Conservation (phyloP, 139 green algal genomes). For the Tetradesmus lagerheimii region DNA sequence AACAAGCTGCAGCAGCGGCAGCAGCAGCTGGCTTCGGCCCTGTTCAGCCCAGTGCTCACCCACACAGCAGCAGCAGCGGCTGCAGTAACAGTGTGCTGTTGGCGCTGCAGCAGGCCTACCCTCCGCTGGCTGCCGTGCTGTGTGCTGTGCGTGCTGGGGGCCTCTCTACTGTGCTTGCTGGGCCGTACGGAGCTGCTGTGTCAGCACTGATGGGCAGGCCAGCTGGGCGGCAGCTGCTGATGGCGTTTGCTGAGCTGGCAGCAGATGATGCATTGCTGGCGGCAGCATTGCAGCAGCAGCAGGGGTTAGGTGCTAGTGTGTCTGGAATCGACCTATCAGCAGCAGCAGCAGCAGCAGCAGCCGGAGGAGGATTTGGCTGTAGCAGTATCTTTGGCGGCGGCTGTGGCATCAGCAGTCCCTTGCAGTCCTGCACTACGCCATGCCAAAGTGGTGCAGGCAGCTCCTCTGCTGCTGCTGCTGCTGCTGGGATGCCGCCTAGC, state of each 20-base stretch:
- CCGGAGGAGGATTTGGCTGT: not conserved
- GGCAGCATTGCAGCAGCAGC: conserved; percentile 30
- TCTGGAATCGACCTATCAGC: not conserved
- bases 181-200: conserved; percentile 22
- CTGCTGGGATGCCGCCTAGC: not conserved
- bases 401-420: not conserved
- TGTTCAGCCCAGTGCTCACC: not conserved
- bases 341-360: conserved; percentile 25
- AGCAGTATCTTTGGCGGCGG: too few relatives aligned
- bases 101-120: conserved; percentile 22
- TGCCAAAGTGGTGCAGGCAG: not conserved
- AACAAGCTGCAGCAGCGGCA: not conserved
- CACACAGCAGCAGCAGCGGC: conserved; percentile 9
- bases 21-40: not conserved
- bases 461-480: not conserved
- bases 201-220: conserved; percentile 6
- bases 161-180: not conserved
- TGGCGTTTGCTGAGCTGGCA: conserved; percentile 22
- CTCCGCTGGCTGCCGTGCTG: conserved; percentile 28
- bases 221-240: conserved; percentile 15
- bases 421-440: not conserved
- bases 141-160: conserved; percentile 4
- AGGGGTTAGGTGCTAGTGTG: not conserved
- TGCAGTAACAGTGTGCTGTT: conserved; percentile 12
- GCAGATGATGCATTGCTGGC: conserved; percentile 24